Conservation (phyloP, 495 filamentous ascomycete genomes). For the Aspergillus taichungensis region DNA sequence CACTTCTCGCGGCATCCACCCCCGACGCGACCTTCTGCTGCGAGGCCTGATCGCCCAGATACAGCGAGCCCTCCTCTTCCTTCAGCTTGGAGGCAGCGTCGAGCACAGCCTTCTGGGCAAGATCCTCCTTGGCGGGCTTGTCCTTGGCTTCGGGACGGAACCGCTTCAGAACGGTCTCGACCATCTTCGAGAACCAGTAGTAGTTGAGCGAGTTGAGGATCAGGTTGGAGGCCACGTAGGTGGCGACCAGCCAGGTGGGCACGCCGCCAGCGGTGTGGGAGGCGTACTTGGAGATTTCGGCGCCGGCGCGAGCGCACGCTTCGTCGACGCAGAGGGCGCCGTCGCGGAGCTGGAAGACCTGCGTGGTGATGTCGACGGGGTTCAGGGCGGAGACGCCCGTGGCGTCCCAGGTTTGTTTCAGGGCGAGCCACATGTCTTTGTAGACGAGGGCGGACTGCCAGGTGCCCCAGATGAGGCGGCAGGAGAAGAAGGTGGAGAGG, state of each 20-base stretch:
- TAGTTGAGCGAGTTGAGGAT: conserved; percentile 83
- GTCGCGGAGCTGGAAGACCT: conserved; percentile 29
- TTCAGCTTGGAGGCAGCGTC: conserved; percentile 30
- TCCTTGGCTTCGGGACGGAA: conserved; percentile 47
- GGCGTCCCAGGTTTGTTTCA: conserved; percentile 38
- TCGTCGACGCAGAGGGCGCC: conserved; percentile 26
- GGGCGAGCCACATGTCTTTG: conserved; percentile 65
- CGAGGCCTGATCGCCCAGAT: conserved; percentile 17
- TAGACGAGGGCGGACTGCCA: conserved; percentile 72
- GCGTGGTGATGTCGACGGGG: conserved; percentile 24
- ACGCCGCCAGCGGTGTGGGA: conserved; percentile 40
- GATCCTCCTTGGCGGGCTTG: conserved; percentile 15
- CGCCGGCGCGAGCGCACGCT: conserved; percentile 26
- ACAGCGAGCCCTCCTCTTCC: conserved; percentile 24
- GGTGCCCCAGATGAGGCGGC: conserved; percentile 85
- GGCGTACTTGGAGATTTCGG: conserved; percentile 45
- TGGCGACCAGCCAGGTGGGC: conserved; percentile 69
- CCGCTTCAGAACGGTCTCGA: conserved; percentile 78
- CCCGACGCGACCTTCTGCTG: conserved; percentile 19
- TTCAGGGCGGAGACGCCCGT: conserved; percentile 13
- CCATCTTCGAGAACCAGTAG: conserved; percentile 97
- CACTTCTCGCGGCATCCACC: conserved; percentile 14
- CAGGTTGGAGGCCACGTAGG: conserved; percentile 71
- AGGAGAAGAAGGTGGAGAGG: conserved; percentile 67
- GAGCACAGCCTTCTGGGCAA: conserved; percentile 25